phyloP scores from a whole-genome alignment of 306 rosid species.

The Corylus avellana region DNA sequence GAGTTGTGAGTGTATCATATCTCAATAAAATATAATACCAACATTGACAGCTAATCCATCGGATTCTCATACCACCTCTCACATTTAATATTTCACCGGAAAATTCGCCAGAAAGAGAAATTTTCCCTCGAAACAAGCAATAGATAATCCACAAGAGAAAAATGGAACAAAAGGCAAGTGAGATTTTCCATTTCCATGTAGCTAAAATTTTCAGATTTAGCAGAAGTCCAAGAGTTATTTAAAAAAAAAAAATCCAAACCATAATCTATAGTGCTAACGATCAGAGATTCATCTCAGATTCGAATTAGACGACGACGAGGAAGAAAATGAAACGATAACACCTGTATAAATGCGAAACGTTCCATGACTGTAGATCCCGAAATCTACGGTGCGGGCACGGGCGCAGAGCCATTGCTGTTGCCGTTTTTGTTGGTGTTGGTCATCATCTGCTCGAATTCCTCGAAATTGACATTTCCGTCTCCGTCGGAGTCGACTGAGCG shows the following conservation, averaged over 20 bases:
- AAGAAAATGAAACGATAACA: neutral
- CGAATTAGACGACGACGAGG: neutral
- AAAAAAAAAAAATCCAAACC: neutral
- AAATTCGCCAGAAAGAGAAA: no score
- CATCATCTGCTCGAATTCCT: constrained; percentile 89
- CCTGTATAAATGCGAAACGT: neutral
- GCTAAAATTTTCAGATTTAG: no score
- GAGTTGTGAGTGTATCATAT: no score
- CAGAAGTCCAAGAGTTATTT: no score
- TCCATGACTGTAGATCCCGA: neutral
- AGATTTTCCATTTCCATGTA: no score
- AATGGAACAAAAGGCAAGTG: no score
- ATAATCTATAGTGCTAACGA: neutral
- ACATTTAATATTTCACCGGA: no score
- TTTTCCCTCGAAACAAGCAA: no score
- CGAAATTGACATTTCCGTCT: constrained; percentile 80
- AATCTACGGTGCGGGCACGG: constrained; percentile 21
- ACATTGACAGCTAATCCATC: no score
- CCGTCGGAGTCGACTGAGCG: constrained; percentile 77
- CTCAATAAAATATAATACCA: no score
- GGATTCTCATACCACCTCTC: neutral
- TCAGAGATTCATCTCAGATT: neutral
- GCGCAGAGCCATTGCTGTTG: constrained; percentile 9
- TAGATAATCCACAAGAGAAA: no score
- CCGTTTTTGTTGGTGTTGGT: constrained; percentile 19